phyloP scores from a whole-genome alignment of 306 rosid genomes.

The Fragaria nilgerrensis region DNA sequence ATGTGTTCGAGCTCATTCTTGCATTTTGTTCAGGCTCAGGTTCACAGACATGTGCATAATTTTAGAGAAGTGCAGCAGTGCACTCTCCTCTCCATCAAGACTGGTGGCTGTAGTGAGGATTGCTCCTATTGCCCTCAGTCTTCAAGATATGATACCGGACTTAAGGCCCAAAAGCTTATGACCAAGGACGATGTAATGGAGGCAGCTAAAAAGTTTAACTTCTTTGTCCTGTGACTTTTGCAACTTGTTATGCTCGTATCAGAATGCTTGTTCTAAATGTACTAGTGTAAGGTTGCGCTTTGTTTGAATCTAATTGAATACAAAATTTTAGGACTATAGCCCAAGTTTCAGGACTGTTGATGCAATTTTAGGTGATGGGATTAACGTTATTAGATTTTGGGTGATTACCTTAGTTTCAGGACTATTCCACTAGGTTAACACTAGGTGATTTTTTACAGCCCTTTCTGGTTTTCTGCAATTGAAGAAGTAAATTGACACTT shows the following conservation, averaged over 20 bases:
- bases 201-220: constrained; percentile 61
- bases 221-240: constrained; percentile 16
- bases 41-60: constrained; percentile 89
- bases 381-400: too few species aligned
- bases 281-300: not conserved
- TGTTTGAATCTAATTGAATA: not conserved
- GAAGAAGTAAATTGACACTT: not conserved
- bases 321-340: not conserved
- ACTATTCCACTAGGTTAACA: too few species aligned
- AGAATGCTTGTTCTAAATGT: not conserved
- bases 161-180: constrained; percentile 77
- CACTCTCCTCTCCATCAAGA: constrained; percentile 89
- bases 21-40: constrained; percentile 62
- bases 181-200: constrained; percentile 71
- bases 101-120: constrained; percentile 99
- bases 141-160: constrained; percentile 79
- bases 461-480: not conserved
- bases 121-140: constrained; percentile 98
- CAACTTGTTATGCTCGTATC: not conserved
- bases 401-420: too few species aligned
- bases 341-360: not conserved
- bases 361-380: not conserved
- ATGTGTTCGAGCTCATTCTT: too few species aligned
- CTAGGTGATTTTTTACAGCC: not conserved
- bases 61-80: constrained; percentile 98